These are phyloP conservation scores for Mycena polygramma DNA, from an alignment of 768 basidiomycete genomes.

Conservation along the genomic window DNA sequence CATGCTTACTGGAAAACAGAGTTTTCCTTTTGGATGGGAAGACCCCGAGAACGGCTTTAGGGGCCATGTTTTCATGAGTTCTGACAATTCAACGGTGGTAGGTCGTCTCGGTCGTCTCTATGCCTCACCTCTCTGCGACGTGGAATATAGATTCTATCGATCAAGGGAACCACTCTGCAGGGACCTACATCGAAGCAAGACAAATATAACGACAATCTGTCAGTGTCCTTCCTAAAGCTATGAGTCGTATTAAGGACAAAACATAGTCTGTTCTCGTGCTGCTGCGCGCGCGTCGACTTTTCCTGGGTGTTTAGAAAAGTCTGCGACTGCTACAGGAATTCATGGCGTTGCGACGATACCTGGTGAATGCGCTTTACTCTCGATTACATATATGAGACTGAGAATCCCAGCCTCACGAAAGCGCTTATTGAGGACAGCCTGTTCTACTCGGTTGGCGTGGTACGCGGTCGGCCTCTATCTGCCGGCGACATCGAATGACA, in stretches of 20 bases:
- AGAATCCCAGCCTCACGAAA: conserved; percentile 64
- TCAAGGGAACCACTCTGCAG: conserved; percentile 89
- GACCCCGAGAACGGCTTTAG: conserved; percentile 80
- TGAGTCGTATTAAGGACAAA: neutral
- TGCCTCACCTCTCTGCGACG: too few species aligned
- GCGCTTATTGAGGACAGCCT: conserved; percentile 90
- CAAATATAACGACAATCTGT: conserved; percentile 92
- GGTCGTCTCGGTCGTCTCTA: too few species aligned
- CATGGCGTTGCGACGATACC: conserved; percentile 80
- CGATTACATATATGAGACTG: neutral
- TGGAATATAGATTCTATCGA: conserved; percentile 69
- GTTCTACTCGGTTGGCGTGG: conserved; percentile 93
- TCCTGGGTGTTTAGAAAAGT: conserved; percentile 90
- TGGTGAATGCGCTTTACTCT: conserved; percentile 53
- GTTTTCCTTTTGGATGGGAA: conserved; percentile 87
- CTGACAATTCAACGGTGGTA: conserved; percentile 5
- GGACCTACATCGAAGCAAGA: conserved; percentile 92
- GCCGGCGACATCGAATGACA: conserved; percentile 8
- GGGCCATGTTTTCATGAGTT: conserved; percentile 44
- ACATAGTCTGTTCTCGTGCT: conserved; percentile 81
- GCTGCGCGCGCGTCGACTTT: conserved; percentile 91
- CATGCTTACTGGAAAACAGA: conserved; percentile 55
- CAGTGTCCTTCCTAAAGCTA: conserved; percentile 27
- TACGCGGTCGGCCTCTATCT: conserved; percentile 53
- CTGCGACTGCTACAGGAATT: conserved; percentile 85